Percentiles rank a stretch among this genome's conserved stretches.
Conservation (phyloP, 2,329 filamentous ascomycete species). For the Colletotrichum sublineola region DNA sequence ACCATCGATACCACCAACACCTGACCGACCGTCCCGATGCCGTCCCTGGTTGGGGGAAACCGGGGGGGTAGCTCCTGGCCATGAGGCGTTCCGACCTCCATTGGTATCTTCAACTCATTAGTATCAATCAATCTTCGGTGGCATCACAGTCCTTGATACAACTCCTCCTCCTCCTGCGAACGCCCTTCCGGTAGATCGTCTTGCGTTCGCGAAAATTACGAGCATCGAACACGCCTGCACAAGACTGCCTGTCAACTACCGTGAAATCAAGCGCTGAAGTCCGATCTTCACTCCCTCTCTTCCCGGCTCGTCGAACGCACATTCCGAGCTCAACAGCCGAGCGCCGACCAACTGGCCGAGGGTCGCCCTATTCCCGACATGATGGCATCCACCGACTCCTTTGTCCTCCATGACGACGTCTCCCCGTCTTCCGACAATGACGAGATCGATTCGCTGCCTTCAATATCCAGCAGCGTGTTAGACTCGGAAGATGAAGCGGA, state of each 20-base stretch:
- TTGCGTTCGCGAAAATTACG: slow-evolving; percentile 1
- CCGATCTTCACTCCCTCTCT: background rate
- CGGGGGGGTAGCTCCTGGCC: slow-evolving; percentile 30
- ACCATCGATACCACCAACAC: background rate
- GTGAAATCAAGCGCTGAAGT: slow-evolving; percentile 12
- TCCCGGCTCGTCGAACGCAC: slow-evolving; percentile 4
- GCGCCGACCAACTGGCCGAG: slow-evolving; percentile 20
- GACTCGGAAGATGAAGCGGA: slow-evolving; percentile 77
- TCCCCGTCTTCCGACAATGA: slow-evolving; percentile 65
- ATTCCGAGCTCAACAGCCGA: slow-evolving; percentile 28
- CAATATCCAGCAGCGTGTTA: slow-evolving; percentile 63
- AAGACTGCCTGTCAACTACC: background rate
- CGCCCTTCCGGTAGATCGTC: slow-evolving; percentile 19
- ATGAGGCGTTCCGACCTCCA: slow-evolving; percentile 18
- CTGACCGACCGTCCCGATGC: slow-evolving; percentile 22
- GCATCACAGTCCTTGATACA: slow-evolving; percentile 25
- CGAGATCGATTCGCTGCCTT: slow-evolving; percentile 75
- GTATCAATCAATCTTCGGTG: slow-evolving; percentile 32
- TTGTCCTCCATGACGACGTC: slow-evolving; percentile 62
- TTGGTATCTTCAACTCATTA: slow-evolving; percentile 14
- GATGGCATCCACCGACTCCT: slow-evolving; percentile 61
- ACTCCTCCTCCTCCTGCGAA: slow-evolving; percentile 5
- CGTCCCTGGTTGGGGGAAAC: slow-evolving; percentile 29
- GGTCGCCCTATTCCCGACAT: slow-evolving; percentile 45
- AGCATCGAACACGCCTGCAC: background rate